These are phyloP conservation scores for Quaeritorhiza haematococci DNA, from an alignment of 371 early-diverging fungal species.

Conservation along the genomic window DNA sequence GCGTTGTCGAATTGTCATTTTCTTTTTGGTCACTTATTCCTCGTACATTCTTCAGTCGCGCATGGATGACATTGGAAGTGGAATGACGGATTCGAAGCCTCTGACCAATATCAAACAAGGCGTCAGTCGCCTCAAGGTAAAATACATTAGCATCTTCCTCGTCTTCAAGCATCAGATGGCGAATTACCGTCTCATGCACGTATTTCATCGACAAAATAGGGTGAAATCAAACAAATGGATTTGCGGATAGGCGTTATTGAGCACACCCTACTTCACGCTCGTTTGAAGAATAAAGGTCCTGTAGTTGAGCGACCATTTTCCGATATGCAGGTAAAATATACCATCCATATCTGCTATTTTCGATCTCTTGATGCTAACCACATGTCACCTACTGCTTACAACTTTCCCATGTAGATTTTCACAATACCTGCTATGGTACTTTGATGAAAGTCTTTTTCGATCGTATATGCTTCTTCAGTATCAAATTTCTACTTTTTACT, in stretches of 20 bases:
- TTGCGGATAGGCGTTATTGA: constrained; percentile 50
- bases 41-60: constrained; percentile 18
- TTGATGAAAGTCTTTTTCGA: too few species aligned
- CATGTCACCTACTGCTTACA: too few species aligned
- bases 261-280: constrained; percentile 40
- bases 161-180: not conserved
- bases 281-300: constrained; percentile 34
- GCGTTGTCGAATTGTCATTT: not conserved
- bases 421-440: too few species aligned
- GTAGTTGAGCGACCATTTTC: too few species aligned
- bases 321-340: too few species aligned
- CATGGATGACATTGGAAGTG: constrained; percentile 53
- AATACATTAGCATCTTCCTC: not conserved
- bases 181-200: not conserved
- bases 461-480: too few species aligned
- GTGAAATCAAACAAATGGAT: constrained; percentile 52
- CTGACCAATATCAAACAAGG: constrained; percentile 45
- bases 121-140: constrained; percentile 37
- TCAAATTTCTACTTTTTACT: too few species aligned
- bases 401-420: too few species aligned
- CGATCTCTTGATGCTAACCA: too few species aligned
- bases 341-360: too few species aligned
- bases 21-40: constrained; percentile 1
- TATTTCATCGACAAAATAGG: constrained; percentile 9
- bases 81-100: constrained; percentile 56